A percentile compares a stretch with the other conserved stretches of the same genome.
Evolutionary conservation across 176 grass and related monocot species (phyloP).

Genomic region (Aegilops sharonensis): DNA sequence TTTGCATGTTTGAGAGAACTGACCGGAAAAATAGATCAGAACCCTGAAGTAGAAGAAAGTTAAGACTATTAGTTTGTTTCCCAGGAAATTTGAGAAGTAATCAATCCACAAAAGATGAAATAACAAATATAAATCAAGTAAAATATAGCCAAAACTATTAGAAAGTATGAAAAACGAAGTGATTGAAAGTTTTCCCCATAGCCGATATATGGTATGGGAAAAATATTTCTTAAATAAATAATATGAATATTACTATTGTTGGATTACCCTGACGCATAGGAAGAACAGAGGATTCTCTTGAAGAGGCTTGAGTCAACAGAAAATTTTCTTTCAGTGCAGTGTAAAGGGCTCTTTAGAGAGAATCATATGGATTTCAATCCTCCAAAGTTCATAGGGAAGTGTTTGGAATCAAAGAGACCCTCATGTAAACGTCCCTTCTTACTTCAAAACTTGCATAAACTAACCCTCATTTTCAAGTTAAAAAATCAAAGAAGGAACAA

Average conservation of each 20-base stretch:
- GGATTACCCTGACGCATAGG: not conserved
- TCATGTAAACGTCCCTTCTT: not conserved
- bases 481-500: not conserved
- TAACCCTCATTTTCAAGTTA: not conserved
- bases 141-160: not conserved
- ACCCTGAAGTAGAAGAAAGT: conserved; percentile 58
- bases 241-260: not conserved
- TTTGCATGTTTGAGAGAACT: conserved; percentile 77
- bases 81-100: not conserved
- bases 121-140: not conserved
- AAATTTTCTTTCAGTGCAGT: not conserved
- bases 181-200: not conserved
- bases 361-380: not conserved
- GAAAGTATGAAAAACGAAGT: not conserved
- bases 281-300: not conserved
- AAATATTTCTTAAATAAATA: not conserved
- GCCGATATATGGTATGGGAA: not conserved
- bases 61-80: not conserved
- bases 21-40: conserved; percentile 71
- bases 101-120: not conserved
- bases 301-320: not conserved
- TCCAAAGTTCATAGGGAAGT: not conserved
- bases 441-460: not conserved
- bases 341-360: not conserved
- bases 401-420: not conserved